A percentile compares a stretch with the other conserved stretches of the same genome.
Evolutionary conservation across 352 stramenopile genomes (phyloP).

Genomic region (Globisporangium paddicum): DNA sequence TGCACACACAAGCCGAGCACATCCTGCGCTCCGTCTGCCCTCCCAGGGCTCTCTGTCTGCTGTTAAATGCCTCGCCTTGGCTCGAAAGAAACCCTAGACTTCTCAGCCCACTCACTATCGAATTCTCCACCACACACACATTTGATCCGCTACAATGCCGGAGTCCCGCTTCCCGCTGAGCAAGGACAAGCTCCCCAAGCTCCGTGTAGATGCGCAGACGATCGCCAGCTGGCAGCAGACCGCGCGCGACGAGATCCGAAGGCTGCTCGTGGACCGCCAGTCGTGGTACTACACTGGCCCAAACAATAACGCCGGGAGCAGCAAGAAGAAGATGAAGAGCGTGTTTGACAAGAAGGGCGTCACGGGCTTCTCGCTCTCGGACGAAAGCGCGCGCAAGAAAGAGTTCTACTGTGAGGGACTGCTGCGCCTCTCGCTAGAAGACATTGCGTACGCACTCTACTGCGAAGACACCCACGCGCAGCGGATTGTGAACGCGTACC

Average conservation of each 20-base stretch:
- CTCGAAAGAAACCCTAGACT: too few species aligned
- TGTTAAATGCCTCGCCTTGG: too few species aligned
- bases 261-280: not conserved
- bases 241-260: slow-evolving; percentile 1
- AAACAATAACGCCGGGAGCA: too few species aligned
- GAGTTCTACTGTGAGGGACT: slow-evolving; percentile 20
- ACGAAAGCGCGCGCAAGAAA: not conserved
- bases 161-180: slow-evolving; percentile 2
- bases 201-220: not conserved
- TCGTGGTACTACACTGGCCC: slow-evolving; percentile 11
- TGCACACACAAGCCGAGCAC: not conserved
- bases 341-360: slow-evolving; percentile 9
- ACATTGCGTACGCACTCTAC: slow-evolving; percentile 31
- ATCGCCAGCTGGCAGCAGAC: not conserved
- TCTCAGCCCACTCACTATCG: not conserved
- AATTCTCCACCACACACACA: slow-evolving; percentile 5
- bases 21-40: not conserved
- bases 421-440: slow-evolving; percentile 31
- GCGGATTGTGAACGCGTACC: slow-evolving; percentile 7
- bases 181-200: slow-evolving; percentile 1
- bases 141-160: not conserved
- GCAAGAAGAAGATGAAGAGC: slow-evolving; percentile 1
- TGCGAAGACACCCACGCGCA: slow-evolving; percentile 25
- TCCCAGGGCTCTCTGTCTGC: not conserved
- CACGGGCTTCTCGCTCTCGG: not conserved